Evolutionary conservation across 768 basidiomycete species (phyloP).

Genomic region (Rhodotorula babjevae): DNA sequence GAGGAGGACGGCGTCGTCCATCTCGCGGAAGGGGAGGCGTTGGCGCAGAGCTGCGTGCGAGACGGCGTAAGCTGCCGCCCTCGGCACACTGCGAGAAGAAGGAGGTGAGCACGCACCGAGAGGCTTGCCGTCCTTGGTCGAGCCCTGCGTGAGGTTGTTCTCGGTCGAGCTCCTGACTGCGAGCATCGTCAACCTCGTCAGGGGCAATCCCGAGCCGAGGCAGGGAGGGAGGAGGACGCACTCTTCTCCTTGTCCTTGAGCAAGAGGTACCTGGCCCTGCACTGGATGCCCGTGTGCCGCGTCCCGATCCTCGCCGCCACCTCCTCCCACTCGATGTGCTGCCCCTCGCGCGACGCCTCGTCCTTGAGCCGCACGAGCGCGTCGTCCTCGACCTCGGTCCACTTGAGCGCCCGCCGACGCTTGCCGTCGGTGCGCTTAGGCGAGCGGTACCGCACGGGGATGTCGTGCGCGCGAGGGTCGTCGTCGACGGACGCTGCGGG

Average conservation of each 20-base stretch:
- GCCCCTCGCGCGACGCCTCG: not conserved
- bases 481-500: no score
- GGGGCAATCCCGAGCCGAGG: not conserved
- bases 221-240: not conserved
- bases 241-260: slow-evolving; percentile 6
- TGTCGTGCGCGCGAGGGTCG: not conserved
- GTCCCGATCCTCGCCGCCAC: not conserved
- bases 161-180: not conserved
- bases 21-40: not conserved
- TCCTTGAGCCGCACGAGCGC: not conserved
- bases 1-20: slow-evolving; percentile 1
- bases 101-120: not conserved
- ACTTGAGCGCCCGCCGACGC: not conserved
- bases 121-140: not conserved
- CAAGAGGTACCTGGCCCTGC: not conserved
- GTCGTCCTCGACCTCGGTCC: not conserved
- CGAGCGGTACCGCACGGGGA: not conserved
- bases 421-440: not conserved
- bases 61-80: no score
- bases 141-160: not conserved
- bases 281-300: not conserved
- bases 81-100: not conserved
- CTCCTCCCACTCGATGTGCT: not conserved
- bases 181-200: not conserved
- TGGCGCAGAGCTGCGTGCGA: not conserved